Conservation (phyloP, 2,329 filamentous ascomycete genomes). For the Calonectria fujianensis region DNA sequence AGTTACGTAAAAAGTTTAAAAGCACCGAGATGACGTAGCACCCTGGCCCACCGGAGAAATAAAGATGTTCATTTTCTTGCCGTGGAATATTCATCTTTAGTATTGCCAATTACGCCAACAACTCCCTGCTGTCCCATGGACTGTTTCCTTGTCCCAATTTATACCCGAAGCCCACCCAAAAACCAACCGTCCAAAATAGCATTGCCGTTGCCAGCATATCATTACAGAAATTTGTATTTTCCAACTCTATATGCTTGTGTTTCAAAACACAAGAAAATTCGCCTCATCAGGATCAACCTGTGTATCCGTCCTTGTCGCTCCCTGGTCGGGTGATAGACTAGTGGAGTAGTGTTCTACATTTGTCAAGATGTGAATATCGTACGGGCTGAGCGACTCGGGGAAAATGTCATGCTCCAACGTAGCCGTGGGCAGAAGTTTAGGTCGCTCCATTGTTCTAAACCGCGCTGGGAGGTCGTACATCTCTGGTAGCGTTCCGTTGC, state of each 20-base stretch:
- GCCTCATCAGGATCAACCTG: background rate
- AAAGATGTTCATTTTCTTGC: background rate
- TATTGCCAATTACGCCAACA: background rate
- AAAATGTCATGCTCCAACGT: slow-evolving; percentile 22
- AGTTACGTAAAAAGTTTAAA: background rate
- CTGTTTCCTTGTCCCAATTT: background rate
- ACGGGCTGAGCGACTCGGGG: slow-evolving; percentile 28
- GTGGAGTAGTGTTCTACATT: slow-evolving; percentile 4
- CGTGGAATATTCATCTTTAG: background rate
- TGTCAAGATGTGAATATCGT: slow-evolving; percentile 25
- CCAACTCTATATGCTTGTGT: background rate
- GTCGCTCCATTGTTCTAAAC: slow-evolving; percentile 31
- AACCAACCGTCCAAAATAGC: background rate
- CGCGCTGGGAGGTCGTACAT: slow-evolving; percentile 13
- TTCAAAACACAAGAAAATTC: background rate
- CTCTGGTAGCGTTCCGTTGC: slow-evolving; percentile 15
- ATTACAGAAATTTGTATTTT: background rate
- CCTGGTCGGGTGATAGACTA: background rate
- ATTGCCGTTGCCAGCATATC: background rate
- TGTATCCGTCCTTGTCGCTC: background rate
- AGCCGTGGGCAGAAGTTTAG: background rate
- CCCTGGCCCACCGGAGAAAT: background rate
- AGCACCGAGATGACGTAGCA: background rate
- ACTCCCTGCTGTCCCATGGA: slow-evolving; percentile 8
- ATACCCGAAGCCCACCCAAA: background rate